phyloP scores from a whole-genome alignment of 2,329 filamentous ascomycete genomes.

The Neospermospora avenae region DNA sequence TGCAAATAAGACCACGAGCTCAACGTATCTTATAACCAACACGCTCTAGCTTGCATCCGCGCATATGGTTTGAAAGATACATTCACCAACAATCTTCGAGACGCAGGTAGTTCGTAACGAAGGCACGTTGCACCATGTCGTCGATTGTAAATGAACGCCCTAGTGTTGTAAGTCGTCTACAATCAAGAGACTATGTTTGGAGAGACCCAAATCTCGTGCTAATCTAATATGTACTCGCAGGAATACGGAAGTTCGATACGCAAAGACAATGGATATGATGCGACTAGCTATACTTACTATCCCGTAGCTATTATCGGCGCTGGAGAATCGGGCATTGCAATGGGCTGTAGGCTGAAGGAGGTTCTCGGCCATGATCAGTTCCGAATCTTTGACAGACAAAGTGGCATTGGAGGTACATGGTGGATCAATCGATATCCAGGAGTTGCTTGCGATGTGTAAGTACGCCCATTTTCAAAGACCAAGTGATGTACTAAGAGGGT shows the following conservation, averaged over 20 bases:
- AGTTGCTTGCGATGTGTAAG: constrained; percentile 49
- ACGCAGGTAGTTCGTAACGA: too few species aligned
- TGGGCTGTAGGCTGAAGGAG: constrained; percentile 54
- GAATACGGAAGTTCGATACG: constrained; percentile 37
- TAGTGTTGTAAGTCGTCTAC: constrained; percentile 11
- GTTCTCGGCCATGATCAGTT: constrained; percentile 55
- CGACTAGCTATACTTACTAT: constrained; percentile 37
- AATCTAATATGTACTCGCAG: constrained; percentile 3
- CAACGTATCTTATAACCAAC: neutral
- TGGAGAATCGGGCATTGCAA: constrained; percentile 56
- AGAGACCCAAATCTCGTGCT: neutral
- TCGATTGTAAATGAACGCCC: constrained; percentile 14
- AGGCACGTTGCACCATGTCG: constrained; percentile 14
- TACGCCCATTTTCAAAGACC: neutral
- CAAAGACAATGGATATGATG: constrained; percentile 39
- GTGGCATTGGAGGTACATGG: constrained; percentile 52
- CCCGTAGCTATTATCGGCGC: constrained; percentile 54
- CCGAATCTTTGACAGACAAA: constrained; percentile 53
- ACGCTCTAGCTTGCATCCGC: neutral
- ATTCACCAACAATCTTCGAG: neutral
- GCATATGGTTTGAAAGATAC: neutral
- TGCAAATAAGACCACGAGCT: too few species aligned
- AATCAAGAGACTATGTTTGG: neutral
- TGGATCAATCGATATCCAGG: constrained; percentile 58
- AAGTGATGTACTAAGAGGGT: neutral